A percentile compares a stretch with the other conserved stretches of the same genome.
phyloP scores from a whole-genome alignment of 129 eudicot species.

The Gnaphalium uliginosum region DNA sequence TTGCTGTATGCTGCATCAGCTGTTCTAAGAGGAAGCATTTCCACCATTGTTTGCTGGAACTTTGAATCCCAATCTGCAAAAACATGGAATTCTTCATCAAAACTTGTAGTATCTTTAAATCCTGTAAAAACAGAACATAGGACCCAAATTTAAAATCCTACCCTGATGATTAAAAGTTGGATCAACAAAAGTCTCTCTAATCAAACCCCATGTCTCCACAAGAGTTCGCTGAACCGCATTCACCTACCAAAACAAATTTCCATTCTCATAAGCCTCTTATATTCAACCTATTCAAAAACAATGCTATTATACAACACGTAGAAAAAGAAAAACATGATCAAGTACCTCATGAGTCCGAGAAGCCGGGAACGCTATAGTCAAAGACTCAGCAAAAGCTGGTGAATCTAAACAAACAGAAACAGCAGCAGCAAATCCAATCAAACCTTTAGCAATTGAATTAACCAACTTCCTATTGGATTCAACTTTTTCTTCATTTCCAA shows the following conservation, averaged over 20 bases:
- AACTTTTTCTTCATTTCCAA: slow-evolving; percentile 3
- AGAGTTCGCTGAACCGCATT: slow-evolving; percentile 96
- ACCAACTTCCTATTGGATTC: slow-evolving; percentile 38
- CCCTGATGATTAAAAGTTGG: slow-evolving; percentile 97
- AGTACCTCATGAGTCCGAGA: slow-evolving; percentile 84
- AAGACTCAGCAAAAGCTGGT: slow-evolving; percentile 79
- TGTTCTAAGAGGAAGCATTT: slow-evolving; percentile 90
- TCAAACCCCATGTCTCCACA: slow-evolving; percentile 96
- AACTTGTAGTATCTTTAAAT: not conserved
- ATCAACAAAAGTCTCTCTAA: slow-evolving; percentile 91
- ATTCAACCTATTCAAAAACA: not conserved
- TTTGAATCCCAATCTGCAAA: slow-evolving; percentile 87
- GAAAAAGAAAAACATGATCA: not conserved
- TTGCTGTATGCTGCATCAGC: slow-evolving; percentile 98
- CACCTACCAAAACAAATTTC: slow-evolving; percentile 47
- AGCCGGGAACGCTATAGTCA: slow-evolving; percentile 90
- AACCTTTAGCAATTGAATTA: slow-evolving; percentile 50
- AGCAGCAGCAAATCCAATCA: slow-evolving; percentile 81
- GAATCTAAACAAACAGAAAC: slow-evolving; percentile 55
- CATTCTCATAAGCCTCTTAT: slow-evolving; percentile 6
- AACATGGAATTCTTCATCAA: not conserved
- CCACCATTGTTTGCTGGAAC: slow-evolving; percentile 98
- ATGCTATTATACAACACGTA: no score
- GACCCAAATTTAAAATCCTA: slow-evolving; percentile 6
- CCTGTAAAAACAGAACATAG: no score